Conservation (phyloP, 75 land plant genomes). For the Sequoiadendron giganteum region DNA sequence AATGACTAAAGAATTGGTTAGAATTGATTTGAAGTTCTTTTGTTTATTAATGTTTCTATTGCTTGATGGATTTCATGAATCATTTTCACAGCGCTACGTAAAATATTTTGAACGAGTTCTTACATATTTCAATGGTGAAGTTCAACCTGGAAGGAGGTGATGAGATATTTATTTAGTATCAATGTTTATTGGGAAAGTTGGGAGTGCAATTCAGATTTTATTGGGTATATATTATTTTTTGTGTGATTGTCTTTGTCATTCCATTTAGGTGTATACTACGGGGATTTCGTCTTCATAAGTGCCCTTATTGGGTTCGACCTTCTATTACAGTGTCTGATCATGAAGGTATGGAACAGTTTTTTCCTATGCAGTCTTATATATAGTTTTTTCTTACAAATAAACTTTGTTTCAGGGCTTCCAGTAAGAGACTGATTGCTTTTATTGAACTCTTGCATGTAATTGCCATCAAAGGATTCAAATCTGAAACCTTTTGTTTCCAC, state of each 20-base stretch:
- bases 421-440: neutral
- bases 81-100: constrained; percentile 80
- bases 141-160: constrained; percentile 87
- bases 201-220: neutral
- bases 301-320: constrained; percentile 98
- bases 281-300: constrained; percentile 91
- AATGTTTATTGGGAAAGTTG: neutral
- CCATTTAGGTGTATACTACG: constrained; percentile 86
- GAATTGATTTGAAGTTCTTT: too few species aligned
- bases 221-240: neutral
- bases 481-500: too few species aligned
- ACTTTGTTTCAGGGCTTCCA: neutral
- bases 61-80: constrained; percentile 7
- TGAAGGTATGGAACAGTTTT: constrained; percentile 52
- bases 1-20: neutral
- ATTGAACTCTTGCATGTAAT: neutral
- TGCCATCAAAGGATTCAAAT: too few species aligned
- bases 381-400: neutral
- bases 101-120: constrained; percentile 94
- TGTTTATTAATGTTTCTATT: neutral
- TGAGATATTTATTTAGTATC: neutral
- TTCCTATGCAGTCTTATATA: neutral
- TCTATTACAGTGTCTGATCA: constrained; percentile 91
- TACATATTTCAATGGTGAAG: constrained; percentile 85
- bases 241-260: constrained; percentile 7